A percentile compares a stretch with the other conserved stretches of the same genome.
These are phyloP conservation scores for Monosporascus ibericus DNA, from an alignment of 2,329 filamentous ascomycete species.

Conservation along the genomic window DNA sequence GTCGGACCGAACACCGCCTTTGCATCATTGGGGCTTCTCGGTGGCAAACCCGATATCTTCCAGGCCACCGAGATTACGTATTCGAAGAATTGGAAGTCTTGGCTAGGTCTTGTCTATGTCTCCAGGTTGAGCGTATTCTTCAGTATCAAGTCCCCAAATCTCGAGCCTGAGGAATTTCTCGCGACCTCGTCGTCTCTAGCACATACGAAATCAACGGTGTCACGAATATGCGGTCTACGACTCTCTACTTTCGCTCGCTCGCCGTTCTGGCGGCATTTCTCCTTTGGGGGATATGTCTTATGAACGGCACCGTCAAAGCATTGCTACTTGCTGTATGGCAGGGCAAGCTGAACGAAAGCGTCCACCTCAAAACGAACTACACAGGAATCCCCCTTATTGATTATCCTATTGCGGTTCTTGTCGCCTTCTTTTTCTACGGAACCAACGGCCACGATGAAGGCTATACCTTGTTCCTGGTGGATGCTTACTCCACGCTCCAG, in stretches of 20 bases:
- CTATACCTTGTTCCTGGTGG: constrained; percentile 18
- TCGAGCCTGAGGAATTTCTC: too few relatives aligned
- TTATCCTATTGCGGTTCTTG: constrained; percentile 16
- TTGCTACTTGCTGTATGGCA: constrained; percentile 14
- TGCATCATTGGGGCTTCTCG: too few relatives aligned
- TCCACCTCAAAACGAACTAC: constrained; percentile 16
- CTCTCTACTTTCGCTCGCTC: neutral
- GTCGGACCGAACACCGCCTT: too few relatives aligned
- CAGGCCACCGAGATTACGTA: too few relatives aligned
- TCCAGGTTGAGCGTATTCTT: too few relatives aligned
- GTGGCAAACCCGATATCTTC: too few relatives aligned
- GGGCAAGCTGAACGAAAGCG: constrained; percentile 13
- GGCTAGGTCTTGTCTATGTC: too few relatives aligned
- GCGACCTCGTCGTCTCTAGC: too few relatives aligned
- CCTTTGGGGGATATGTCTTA: constrained; percentile 17
- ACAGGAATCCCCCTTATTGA: constrained; percentile 19
- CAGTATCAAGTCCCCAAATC: too few relatives aligned
- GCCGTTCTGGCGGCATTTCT: constrained; percentile 11
- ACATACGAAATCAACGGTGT: too few relatives aligned
- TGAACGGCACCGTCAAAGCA: constrained; percentile 17
- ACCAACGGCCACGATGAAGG: constrained; percentile 17
- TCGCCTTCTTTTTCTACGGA: constrained; percentile 21
- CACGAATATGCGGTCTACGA: neutral
- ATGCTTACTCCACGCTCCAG: constrained; percentile 19
- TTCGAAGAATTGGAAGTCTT: too few relatives aligned